Evolutionary conservation across 1,284 basidiomycete species (phyloP), one percentile per base, ranked within the genome.

Genomic region (Ganoderma resinaceum): DNA sequence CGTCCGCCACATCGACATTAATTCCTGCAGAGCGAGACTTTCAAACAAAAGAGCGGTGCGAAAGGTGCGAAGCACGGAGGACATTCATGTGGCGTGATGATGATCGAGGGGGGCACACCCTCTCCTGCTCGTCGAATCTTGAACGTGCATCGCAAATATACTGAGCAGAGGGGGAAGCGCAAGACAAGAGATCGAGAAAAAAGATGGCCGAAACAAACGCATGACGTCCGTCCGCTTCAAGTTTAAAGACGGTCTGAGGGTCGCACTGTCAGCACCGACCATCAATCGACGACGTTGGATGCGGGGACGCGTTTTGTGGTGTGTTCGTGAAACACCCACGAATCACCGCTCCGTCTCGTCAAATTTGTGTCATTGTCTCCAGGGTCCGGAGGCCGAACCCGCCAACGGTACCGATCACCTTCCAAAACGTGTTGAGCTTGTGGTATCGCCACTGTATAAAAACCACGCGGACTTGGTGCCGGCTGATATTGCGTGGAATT

Each of bases 361-460:
- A 59, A 23, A 23, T 2, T 23, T 38, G n/a, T 59, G 57, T 59
- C 37, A 59, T 59, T 37, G 57, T 59, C 37, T 35, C 57, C 33
- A 59, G 37, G 37, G 11, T 23, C 35, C 12, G 57, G 18, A 37
- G n/a, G n/a, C 12, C 14, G 26, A 8, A 26, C 46, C 9, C 23
- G 46, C 23, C 52, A 31, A 29, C 2, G 8, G 6, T 26, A n/a
- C 20, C 46, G 26, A 49, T 49, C 46, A 49, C 46, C 14, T 31
- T 12, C 9, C 23, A 31, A 53, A 52, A 29, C 23, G 49, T 14
- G 8, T 53, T 16, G 26, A 20, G 7, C 14, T 26, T 52, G 12
- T 3, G 14, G 46, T 52, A 52, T 52, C 46, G 46, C 46, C 46
- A 26, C 23, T 3, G 46, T 52, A 14, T 52, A 23, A 26, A 26